Percentiles rank a stretch among this genome's conserved stretches.
These are phyloP conservation scores for Botrytis porri DNA, from an alignment of 2,329 filamentous ascomycete genomes.

Conservation along the genomic window DNA sequence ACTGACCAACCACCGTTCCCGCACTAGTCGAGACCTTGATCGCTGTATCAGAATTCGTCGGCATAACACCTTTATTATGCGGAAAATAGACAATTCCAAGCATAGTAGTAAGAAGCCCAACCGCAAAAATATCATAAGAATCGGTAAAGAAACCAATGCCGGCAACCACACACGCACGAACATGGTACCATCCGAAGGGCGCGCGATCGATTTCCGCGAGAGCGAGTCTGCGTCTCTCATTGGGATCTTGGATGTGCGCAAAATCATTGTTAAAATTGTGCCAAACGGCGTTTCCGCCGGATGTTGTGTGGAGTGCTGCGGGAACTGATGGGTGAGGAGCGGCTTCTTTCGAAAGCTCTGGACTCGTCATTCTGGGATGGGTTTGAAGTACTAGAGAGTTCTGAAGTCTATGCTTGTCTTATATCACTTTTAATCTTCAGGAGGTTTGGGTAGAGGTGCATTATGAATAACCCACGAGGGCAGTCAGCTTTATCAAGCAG, in stretches of 20 bases:
- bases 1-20: constrained; percentile 77
- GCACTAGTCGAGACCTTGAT: constrained; percentile 82
- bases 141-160: constrained; percentile 83
- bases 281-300: constrained; percentile 67
- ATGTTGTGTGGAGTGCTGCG: constrained; percentile 41
- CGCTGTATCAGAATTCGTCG: constrained; percentile 66
- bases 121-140: constrained; percentile 56
- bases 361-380: background rate
- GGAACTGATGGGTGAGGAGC: constrained; percentile 12
- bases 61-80: constrained; percentile 51
- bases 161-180: constrained; percentile 71
- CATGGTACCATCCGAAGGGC: constrained; percentile 76
- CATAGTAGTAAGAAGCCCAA: constrained; percentile 65
- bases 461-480: background rate
- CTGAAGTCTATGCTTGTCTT: constrained; percentile 2
- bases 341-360: background rate
- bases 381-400: background rate
- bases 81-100: constrained; percentile 30
- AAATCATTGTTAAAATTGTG: constrained; percentile 79
- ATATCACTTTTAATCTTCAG: background rate
- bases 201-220: constrained; percentile 80
- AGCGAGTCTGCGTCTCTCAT: constrained; percentile 74
- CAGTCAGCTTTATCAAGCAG: constrained; percentile 13
- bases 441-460: background rate
- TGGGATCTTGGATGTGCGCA: constrained; percentile 62